phyloP scores from a whole-genome alignment of 2,329 filamentous ascomycete genomes.

The Claviceps monticola region DNA sequence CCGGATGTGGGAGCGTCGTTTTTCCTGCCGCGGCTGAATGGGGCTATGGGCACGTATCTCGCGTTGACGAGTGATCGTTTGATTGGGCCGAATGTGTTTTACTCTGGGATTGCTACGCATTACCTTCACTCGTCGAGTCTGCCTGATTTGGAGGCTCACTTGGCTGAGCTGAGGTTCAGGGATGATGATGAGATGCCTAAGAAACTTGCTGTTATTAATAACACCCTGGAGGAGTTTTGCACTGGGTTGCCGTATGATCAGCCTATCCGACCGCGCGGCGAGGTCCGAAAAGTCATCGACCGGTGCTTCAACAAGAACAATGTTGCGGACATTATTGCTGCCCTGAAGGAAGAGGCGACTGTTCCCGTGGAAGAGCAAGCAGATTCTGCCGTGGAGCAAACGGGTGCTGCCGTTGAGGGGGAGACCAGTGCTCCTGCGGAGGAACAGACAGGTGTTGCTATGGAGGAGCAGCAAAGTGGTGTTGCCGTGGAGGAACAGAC shows the following conservation, averaged over 20 bases:
- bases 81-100: conserved; percentile 73
- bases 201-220: conserved; percentile 61
- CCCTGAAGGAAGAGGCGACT: conserved; percentile 39
- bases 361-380: too few relatives aligned
- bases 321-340: conserved; percentile 55
- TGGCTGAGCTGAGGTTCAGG: conserved; percentile 78
- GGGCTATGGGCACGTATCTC: conserved; percentile 78
- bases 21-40: conserved; percentile 84
- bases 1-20: conserved; percentile 95
- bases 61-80: conserved; percentile 80
- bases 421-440: too few relatives aligned
- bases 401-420: too few relatives aligned
- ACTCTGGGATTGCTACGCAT: conserved; percentile 85
- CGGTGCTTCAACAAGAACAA: conserved; percentile 58
- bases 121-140: conserved; percentile 87
- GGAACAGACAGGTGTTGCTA: too few relatives aligned
- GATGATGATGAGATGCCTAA: conserved; percentile 54
- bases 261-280: conserved; percentile 52
- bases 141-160: conserved; percentile 64
- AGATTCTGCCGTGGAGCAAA: too few relatives aligned
- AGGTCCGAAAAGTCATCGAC: conserved; percentile 70
- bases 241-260: conserved; percentile 71
- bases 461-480: too few relatives aligned
- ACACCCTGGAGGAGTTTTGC: conserved; percentile 81
- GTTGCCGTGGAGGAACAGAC: too few relatives aligned